phyloP scores from a whole-genome alignment of 1,139 yeast genomes.

The Candida gigantensis region DNA sequence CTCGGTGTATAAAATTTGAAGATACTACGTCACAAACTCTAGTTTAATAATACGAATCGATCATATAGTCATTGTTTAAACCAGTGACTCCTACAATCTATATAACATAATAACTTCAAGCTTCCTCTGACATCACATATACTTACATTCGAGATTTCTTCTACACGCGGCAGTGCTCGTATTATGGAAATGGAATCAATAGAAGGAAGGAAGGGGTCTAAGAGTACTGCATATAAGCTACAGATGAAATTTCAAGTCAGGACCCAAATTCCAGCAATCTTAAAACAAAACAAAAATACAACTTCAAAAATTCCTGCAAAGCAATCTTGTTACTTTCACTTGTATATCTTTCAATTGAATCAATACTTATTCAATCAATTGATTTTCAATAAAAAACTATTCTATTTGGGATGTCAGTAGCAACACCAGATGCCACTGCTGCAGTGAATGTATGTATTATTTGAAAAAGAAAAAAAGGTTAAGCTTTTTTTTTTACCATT shows the following conservation, averaged over 20 bases:
- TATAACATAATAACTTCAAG: too few species aligned
- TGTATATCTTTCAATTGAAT: neutral
- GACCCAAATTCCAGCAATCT: constrained; percentile 4
- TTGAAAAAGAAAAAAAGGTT: too few species aligned
- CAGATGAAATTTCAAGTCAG: constrained; percentile 4
- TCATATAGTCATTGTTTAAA: too few species aligned
- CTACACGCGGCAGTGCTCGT: too few species aligned
- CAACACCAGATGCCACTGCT: constrained; percentile 3
- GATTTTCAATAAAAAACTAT: neutral
- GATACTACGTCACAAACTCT: too few species aligned
- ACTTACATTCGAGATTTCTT: too few species aligned
- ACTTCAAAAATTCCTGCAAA: neutral
- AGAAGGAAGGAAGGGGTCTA: too few species aligned
- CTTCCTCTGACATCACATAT: too few species aligned
- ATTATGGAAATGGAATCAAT: too few species aligned
- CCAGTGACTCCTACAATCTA: too few species aligned
- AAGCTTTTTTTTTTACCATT: neutral
- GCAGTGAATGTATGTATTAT: constrained; percentile 3
- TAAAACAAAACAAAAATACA: neutral
- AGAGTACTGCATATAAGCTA: constrained; percentile 1
- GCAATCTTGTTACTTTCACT: neutral
- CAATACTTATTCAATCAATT: neutral
- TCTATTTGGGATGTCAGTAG: constrained; percentile 1
- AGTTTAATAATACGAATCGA: too few species aligned
- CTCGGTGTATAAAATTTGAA: too few species aligned